Conservation (phyloP, 441 rosid species). For the Manihot esculenta region DNA sequence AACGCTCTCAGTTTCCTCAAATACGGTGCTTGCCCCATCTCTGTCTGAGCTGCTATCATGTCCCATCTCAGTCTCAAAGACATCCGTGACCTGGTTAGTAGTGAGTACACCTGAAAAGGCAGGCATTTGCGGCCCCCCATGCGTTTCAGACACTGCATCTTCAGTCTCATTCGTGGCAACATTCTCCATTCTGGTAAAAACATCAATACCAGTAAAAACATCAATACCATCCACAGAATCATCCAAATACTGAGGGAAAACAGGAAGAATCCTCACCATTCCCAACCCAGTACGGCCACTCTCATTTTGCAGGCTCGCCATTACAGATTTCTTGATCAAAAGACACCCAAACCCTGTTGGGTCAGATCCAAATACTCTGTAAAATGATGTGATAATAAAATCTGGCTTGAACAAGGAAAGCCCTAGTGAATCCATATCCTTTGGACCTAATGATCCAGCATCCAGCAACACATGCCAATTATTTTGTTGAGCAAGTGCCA, state of each 20-base stretch:
- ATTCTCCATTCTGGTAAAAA: conserved; percentile 44
- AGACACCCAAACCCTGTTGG: conserved; percentile 93
- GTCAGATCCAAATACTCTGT: conserved; percentile 78
- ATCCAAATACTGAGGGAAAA: conserved; percentile 65
- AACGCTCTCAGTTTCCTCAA: conserved; percentile 73
- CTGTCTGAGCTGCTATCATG: conserved; percentile 71
- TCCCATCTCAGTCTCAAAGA: conserved; percentile 67
- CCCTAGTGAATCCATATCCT: conserved; percentile 91
- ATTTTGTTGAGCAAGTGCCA: conserved; percentile 91
- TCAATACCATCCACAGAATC: conserved; percentile 82
- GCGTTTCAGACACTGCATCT: conserved; percentile 45
- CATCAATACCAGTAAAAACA: conserved; percentile 57
- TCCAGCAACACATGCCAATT: conserved; percentile 93
- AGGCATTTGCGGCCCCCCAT: conserved; percentile 57
- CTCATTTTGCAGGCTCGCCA: conserved; percentile 74
- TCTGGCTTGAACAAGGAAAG: conserved; percentile 83
- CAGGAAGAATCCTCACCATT: conserved; percentile 81
- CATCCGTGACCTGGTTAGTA: conserved; percentile 77
- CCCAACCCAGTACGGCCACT: conserved; percentile 80
- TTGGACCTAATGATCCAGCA: conserved; percentile 89
- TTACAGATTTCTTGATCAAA: conserved; percentile 78
- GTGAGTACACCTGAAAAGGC: conserved; percentile 87
- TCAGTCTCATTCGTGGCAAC: conserved; percentile 37
- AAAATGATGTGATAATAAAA: conserved; percentile 81
- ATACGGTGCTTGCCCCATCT: conserved; percentile 73